Evolutionary conservation across 176 grass and related monocot species (phyloP).

Genomic region (Cymbopogon citratus): DNA sequence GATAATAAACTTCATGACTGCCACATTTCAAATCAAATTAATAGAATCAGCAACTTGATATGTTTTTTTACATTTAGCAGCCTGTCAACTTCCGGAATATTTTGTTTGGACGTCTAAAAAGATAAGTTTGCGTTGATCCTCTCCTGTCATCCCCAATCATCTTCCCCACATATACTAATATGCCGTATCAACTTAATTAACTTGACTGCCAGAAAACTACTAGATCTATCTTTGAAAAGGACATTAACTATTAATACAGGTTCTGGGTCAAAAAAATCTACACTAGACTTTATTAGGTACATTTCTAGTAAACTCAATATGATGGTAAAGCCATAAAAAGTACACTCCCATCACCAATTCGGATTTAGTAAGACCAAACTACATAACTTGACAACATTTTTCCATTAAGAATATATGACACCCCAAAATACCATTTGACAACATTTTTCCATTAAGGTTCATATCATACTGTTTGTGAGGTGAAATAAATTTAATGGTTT

Average conservation of each 20-base stretch:
- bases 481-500: background rate
- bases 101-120: background rate
- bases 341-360: background rate
- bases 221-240: background rate
- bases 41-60: background rate
- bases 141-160: no score
- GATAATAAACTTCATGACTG: background rate
- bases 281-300: background rate
- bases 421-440: background rate
- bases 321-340: no score
- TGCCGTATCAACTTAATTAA: no score
- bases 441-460: background rate
- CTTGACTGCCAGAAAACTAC: background rate
- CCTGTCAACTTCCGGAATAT: no score
- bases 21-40: no score
- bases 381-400: background rate
- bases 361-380: background rate
- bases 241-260: no score
- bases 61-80: background rate
- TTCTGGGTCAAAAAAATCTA: background rate
- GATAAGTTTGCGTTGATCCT: background rate
- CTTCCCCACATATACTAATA: no score
- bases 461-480: background rate
- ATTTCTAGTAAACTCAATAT: background rate
- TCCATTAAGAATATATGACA: background rate